Base-by-base conservation (phyloP, 2,329 filamentous ascomycete species). In the Penicillium sp. region DNA sequence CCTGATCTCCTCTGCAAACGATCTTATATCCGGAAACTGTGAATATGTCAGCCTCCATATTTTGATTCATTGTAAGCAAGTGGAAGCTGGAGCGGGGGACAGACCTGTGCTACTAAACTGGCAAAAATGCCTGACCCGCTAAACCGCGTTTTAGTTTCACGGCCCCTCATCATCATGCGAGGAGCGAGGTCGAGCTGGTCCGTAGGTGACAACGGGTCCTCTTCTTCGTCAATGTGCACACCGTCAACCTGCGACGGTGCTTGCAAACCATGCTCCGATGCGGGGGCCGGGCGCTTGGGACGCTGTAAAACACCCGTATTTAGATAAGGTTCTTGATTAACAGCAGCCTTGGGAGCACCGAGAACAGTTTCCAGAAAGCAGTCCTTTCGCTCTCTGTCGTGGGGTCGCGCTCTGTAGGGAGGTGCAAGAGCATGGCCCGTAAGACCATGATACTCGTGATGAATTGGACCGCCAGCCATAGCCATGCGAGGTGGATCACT, bases 61-160 rank as follows among this genome's bases (percentile, higher is more conserved):
- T 33, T 23, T 4, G 13, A 23, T 55, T 10, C n/a, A 23, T 27
- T 21, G n/a, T 23, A 33, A 15, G n/a, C 27, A 25, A 38, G 36
- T 19, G 23, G 38, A 44, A 53, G 10, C 15, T 23, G 34, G 34
- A n/a, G 34, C 33, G 38, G 52, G 52, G 19, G 46, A 47, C 63
- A 52, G 66, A 77, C 75, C 69, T 77, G 72, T 6, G 73, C 65
- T 29, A 76, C 68, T 31, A 77, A 53, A 57, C 72, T 76, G 31
- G 73, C 71, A 54, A 73, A 68, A 31, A 76, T 75, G 9, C 75
- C 75, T 3, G 70, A 71, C 8, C 75, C 75, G 41, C 71, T 74
- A 54, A 74, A 77, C 1, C 75, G 72, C n/a, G 74, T 76, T 57
- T 68, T 71, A 1, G 72, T 76, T 52, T 76, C 74, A 40, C 68